Evolutionary conservation across 1,284 basidiomycete genomes (phyloP), one percentile per base, ranked within the genome.

Genomic region (Puccinia horiana): DNA sequence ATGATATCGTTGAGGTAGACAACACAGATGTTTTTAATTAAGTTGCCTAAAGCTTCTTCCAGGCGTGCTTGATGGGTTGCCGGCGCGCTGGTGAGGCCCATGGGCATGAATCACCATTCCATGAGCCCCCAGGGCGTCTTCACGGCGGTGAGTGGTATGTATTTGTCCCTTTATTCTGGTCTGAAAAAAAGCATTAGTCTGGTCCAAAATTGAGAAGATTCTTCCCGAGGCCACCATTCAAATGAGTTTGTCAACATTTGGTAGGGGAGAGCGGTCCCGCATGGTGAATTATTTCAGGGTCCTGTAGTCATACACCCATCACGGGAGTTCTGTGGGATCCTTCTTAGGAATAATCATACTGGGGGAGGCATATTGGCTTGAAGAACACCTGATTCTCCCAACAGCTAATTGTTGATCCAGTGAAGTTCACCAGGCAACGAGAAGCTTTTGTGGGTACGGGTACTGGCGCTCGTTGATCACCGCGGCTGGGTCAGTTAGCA

Each of bases 1-100:
- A 78, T 16, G 23, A 78, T 78, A 42, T 78, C 44, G 32, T n/a
- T n/a, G n/a, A n/a, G n/a, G n/a, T n/a, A n/a, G n/a, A n/a, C n/a
- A n/a, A n/a, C n/a, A n/a, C n/a, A 67, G 63, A 40, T 26, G 32
- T 61, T 12, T 32, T 14, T 18, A 20, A 44, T 65, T 8, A 63
- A 37, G 8, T 73, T 26, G 70, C 70, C 70, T 26, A 79, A 42
- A 12, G 44, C 65, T 32, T 58, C 35, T 35, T 79, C 61, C 16
- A 70, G 18, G 32, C 58, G 47, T 18, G 32, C 26, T 78, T 88
- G 87, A 83, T 88, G 87, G 0, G 85, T 84, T 2, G 87, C 85
- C 0, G 88, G 88, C 0, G 87, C 87, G 82, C 89, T 89, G 52
- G 20, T n/a, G 23, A 84, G 70, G 16, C 83, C 83, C 69, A 84